These are phyloP conservation scores for Edaphochlamys debaryana DNA, from an alignment of 139 green algal genomes.

Conservation along the genomic window DNA sequence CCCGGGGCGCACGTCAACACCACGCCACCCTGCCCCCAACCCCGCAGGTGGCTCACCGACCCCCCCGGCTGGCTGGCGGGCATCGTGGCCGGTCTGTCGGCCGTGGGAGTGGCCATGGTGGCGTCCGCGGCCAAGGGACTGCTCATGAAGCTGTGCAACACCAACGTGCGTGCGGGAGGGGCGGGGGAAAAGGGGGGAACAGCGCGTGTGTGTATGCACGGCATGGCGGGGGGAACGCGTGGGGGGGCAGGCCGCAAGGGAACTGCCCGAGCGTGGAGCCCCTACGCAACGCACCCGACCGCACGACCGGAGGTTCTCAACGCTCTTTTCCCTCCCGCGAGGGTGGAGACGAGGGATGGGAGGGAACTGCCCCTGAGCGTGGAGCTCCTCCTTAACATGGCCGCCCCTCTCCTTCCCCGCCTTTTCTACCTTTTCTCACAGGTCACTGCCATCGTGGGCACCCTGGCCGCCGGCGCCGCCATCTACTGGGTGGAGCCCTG, in stretches of 20 bases:
- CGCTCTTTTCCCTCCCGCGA: too few relatives aligned
- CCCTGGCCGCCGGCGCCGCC: slow-evolving; percentile 64
- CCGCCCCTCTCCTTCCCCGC: too few relatives aligned
- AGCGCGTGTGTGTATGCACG: background rate
- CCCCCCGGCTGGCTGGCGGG: slow-evolving; percentile 63
- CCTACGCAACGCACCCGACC: too few relatives aligned
- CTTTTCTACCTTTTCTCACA: background rate
- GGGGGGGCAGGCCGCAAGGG: background rate
- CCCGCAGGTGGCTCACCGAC: slow-evolving; percentile 60
- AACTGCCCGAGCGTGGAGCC: background rate
- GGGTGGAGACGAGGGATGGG: background rate
- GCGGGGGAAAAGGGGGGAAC: too few relatives aligned
- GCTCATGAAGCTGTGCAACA: slow-evolving; percentile 74
- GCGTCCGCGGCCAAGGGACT: slow-evolving; percentile 79
- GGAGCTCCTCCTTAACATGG: background rate
- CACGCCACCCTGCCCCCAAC: too few relatives aligned
- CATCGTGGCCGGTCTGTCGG: slow-evolving; percentile 73
- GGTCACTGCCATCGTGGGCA: slow-evolving; percentile 51
- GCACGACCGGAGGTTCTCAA: too few relatives aligned
- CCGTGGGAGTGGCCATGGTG: slow-evolving; percentile 87
- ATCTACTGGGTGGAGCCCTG: slow-evolving; percentile 82
- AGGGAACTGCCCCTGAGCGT: background rate
- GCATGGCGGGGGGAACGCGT: too few relatives aligned
- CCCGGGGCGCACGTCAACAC: too few relatives aligned
- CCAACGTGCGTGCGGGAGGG: slow-evolving; percentile 50